Base-by-base conservation (phyloP, 306 rosid genomes). In the Vigna angularis region DNA sequence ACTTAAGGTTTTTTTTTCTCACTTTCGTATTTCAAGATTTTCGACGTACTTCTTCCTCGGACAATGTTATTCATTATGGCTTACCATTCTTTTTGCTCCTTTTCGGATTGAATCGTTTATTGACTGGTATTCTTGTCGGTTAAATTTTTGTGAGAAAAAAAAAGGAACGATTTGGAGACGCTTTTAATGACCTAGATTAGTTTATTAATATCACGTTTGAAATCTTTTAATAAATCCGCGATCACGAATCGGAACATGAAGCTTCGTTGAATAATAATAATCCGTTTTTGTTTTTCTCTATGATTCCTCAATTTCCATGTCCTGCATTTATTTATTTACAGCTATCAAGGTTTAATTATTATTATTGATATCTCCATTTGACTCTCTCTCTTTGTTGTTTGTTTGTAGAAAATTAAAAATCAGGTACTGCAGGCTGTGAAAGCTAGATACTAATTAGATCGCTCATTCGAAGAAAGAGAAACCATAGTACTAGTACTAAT, bases 241-340 rank as follows among this genome's bases (percentile, higher is more conserved):
- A 86, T 86, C 77, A 72, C 62, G 69, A 83, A 74, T 78, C 79
- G 64, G 67, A 57, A 65, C 36, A 69, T 48, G 85, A 86, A 86
- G 77, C 87, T 83, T 83, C 85, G 49, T 77, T 63, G 85, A 86
- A 69, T 80, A 82, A 69, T 80, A 82, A 34, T 50, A 84, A 44
- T 56, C 52, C n/a, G 69, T 82, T 85, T 30, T 73, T 20, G 51
- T 53, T 55, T 55, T 18, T 49, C 72, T 53, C 64, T 14, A 62
- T 6, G 77, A 71, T 72, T 80, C 79, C 81, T 80, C 79, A 73
- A 72, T 86, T 80, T 80, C 85, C 69, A 86, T 80, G 89, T 77
- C 70, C 20, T 78, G 14, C 75, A 34, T 70, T 79, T 82, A 58
- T 71, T 79, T 82, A 66, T 71, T 76, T 52, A 48, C 80, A 71